phyloP scores from a whole-genome alignment of 2,329 filamentous ascomycete genomes.

The Orbilia ellipsospora region DNA sequence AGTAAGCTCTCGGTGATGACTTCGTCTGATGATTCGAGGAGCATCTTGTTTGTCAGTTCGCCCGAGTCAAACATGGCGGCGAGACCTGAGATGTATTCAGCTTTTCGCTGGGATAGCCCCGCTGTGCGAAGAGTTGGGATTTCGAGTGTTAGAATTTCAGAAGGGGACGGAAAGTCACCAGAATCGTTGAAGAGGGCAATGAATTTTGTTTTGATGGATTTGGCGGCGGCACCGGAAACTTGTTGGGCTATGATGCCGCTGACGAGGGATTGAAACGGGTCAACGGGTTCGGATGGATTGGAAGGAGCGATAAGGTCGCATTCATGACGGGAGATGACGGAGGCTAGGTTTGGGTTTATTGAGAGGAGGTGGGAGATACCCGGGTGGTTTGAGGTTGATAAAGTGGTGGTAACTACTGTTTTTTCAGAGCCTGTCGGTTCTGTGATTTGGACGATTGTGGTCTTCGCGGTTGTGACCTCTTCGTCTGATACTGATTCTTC shows the following conservation, averaged over 20 bases:
- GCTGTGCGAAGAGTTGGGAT: conserved; percentile 80
- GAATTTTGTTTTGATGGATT: conserved; percentile 88
- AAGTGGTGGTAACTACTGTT: background rate
- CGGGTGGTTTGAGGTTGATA: conserved; percentile 25
- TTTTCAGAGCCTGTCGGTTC: conserved; percentile 11
- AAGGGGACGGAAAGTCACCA: conserved; percentile 77
- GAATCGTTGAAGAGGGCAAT: conserved; percentile 73
- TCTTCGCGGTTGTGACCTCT: conserved; percentile 8
- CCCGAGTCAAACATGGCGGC: conserved; percentile 81
- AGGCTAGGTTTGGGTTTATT: conserved; percentile 36
- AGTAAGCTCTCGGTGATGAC: conserved; percentile 84
- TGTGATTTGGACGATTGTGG: conserved; percentile 16
- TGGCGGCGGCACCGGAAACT: conserved; percentile 90
- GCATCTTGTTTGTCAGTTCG: conserved; percentile 78
- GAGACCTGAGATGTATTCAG: conserved; percentile 90
- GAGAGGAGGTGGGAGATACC: conserved; percentile 44
- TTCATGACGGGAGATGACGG: conserved; percentile 48
- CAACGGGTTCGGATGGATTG: conserved; percentile 79
- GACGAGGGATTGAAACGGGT: conserved; percentile 85
- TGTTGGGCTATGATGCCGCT: conserved; percentile 96
- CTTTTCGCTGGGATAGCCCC: conserved; percentile 91
- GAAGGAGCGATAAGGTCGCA: conserved; percentile 84
- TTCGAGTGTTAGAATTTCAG: conserved; percentile 73
- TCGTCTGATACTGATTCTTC: background rate
- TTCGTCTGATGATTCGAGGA: conserved; percentile 83